Conservation (phyloP, 2,329 filamentous ascomycete species). For the Aspergillus fructus region DNA sequence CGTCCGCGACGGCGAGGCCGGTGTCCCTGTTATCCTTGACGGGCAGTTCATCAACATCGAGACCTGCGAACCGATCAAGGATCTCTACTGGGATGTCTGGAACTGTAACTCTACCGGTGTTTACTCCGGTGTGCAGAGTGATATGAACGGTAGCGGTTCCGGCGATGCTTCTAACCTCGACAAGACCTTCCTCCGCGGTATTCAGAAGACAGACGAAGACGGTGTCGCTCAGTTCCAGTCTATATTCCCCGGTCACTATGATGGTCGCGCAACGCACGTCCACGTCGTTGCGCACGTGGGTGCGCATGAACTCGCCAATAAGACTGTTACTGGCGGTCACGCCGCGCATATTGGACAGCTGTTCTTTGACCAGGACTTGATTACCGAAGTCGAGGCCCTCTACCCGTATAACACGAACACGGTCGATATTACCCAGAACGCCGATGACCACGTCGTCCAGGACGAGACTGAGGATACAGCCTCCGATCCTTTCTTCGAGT, state of each 20-base stretch:
- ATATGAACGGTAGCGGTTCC: constrained; percentile 23
- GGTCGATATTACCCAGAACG: constrained; percentile 14
- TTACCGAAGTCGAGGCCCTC: constrained; percentile 48
- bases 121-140: constrained; percentile 27
- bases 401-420: constrained; percentile 33
- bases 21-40: constrained; percentile 40
- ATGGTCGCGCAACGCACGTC: constrained; percentile 33
- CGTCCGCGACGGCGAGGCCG: constrained; percentile 34
- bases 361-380: constrained; percentile 60
- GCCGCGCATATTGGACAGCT: constrained; percentile 62
- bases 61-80: constrained; percentile 40
- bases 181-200: constrained; percentile 44
- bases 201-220: constrained; percentile 42
- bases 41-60: constrained; percentile 40
- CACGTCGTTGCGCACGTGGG: constrained; percentile 33
- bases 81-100: constrained; percentile 38
- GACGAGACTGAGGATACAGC: constrained; percentile 14
- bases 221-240: constrained; percentile 44
- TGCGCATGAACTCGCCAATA: constrained; percentile 27
- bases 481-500: constrained; percentile 18
- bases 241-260: constrained; percentile 48
- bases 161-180: constrained; percentile 30
- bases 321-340: constrained; percentile 45
- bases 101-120: constrained; percentile 35
- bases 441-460: constrained; percentile 13